Percentiles rank a stretch among this genome's conserved stretches.
These are phyloP conservation scores for Kluyveromyces sp. DNA, from an alignment of 1,139 yeast genomes.

Conservation along the genomic window DNA sequence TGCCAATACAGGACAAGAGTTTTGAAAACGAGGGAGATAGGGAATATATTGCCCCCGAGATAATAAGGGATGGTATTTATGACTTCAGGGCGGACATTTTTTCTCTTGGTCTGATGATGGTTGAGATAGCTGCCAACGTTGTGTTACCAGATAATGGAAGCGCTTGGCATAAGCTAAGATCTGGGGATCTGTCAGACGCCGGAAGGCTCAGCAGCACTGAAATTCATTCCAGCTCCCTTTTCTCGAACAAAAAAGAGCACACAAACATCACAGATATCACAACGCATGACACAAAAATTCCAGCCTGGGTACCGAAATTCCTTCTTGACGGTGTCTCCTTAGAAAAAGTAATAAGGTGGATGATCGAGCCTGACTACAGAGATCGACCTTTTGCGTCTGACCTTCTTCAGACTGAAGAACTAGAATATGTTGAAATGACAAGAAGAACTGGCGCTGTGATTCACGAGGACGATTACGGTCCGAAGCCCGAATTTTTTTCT, in stretches of 20 bases:
- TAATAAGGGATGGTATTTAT: slow-evolving; percentile 72
- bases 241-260: slow-evolving; percentile 25
- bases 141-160: slow-evolving; percentile 93
- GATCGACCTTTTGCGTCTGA: slow-evolving; percentile 73
- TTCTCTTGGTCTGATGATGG: slow-evolving; percentile 83
- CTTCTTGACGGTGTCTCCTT: slow-evolving; percentile 68
- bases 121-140: slow-evolving; percentile 94
- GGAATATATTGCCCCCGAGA: slow-evolving; percentile 96
- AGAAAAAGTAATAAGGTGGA: slow-evolving; percentile 76
- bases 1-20: slow-evolving; percentile 36
- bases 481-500: slow-evolving; percentile 42
- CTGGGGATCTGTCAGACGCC: slow-evolving; percentile 94
- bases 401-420: slow-evolving; percentile 63
- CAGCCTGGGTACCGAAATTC: slow-evolving; percentile 82
- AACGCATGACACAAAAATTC: slow-evolving; percentile 33
- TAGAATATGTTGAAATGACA: slow-evolving; percentile 69
- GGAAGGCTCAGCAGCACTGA: slow-evolving; percentile 77
- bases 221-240: slow-evolving; percentile 33
- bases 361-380: slow-evolving; percentile 83
- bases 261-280: slow-evolving; percentile 23
- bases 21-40: slow-evolving; percentile 96
- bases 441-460: slow-evolving; percentile 93
- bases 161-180: slow-evolving; percentile 92
- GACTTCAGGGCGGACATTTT: slow-evolving; percentile 93
- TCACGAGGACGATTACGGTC: slow-evolving; percentile 95